Evolutionary conservation across 768 basidiomycete species (phyloP), one percentile per base, ranked within the genome.

Genomic region (Panaeolus papilionaceus): DNA sequence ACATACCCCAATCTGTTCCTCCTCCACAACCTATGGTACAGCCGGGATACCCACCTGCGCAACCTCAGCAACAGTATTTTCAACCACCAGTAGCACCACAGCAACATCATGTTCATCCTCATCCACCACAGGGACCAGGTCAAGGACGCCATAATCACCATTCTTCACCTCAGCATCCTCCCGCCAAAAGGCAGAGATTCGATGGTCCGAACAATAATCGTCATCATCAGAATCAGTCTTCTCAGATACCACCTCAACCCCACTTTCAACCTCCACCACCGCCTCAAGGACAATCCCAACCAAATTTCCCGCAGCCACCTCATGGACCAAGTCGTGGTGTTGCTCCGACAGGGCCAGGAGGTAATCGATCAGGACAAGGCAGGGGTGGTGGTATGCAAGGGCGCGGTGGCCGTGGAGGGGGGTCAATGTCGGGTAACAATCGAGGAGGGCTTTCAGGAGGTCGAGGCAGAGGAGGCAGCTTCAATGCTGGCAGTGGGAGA

Each of bases 131-230:
- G 68, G 84, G 83, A 76, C 82, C 80, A 40, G 83, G 81, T 67
- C 84, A 84, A 76, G 85, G 80, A 61, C 86, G 83, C 38, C 86
- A 85, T 62, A 69, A 83, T 63, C 81, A 90, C 70, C 92, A 93
- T 70, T 80, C 87, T 0, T 87, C 91, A 10, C 90, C 91, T 40
- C 92, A 92, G 72, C 91, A 94, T 74, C 96, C 96, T 9, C 95
- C 96, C 2, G 95, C 95, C 1, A 98, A 98, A 77, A 84, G 96
- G 64, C 94, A 91, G 71, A 87, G 95, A 49, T 96, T 96, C 74
- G 96, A 97, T 75, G 90, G 89, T 4, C 92, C 92, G 1, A 86
- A 80, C 69, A 80, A 84, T 51, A 83, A 81, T 71, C 82, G 84
- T 62, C 84, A 84, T 66, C 82, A 80, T 71, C 86, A 84, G 68